Base-by-base conservation (phyloP, 257 asterid species). In the Solanum piurae region DNA sequence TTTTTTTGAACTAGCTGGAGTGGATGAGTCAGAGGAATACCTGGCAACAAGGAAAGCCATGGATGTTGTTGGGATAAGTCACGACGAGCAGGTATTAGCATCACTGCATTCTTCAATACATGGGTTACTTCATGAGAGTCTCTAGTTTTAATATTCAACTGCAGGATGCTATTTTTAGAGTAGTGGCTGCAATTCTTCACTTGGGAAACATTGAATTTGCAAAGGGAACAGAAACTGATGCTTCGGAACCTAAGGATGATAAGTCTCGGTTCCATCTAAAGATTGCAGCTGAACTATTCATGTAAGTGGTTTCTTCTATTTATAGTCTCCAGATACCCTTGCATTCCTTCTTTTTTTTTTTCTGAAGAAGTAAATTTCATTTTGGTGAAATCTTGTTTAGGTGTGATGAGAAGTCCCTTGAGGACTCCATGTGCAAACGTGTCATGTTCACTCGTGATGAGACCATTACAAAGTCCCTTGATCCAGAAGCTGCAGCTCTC, bases 391-490 rank as follows among this genome's bases (percentile, higher is more conserved):
- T 87, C 77, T 87, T 66, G 42, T 86, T 86, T 89, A 96, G 99
- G 98, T 96, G 98, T 44, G 93, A 95, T 89, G 95, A 91, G 91
- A 90, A 90, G 90, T 86, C 92, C 86, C 97, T 96, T 85, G 99
- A 96, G 89, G 98, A 96, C 88, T 93, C 98, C 87, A 87, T 96
- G 88, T 93, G 97, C 93, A 94, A 95, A 89, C 96, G 98, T 16
- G 95, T 94, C 89, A 96, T 96, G 79, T 95, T 95, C 88, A 96
- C 99, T 88, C 99, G 96, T 87, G 99, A 92, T 90, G 99, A 96
- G 91, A 89, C 94, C 89, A 95, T 96, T 89, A 96, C 97, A 42
- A 95, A 93, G 92, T 89, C 94, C 91, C 96, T 96, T 27, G 95
- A 90, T 84, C 94, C 98, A 72, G 62, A 73, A 68, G 96, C 93